Percentiles rank a stretch among this genome's conserved stretches.
Conservation (phyloP, 192 early-diverging fungal genomes). For the Gaertneriomyces sp. region DNA sequence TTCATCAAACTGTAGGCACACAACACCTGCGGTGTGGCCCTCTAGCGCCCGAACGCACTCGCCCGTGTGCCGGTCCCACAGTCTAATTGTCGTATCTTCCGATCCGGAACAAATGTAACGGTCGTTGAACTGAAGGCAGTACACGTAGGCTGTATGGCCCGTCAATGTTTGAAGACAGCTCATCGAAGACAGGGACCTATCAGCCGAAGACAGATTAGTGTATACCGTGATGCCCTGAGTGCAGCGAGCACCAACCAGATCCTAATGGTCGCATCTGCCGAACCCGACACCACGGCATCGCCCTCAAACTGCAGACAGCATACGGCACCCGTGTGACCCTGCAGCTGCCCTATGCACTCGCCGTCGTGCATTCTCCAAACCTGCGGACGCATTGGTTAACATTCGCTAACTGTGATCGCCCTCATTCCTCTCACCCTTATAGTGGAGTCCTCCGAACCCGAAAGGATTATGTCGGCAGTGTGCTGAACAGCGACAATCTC, state of each 20-base stretch:
- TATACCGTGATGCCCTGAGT: background rate
- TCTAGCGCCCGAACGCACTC: slow-evolving; percentile 20
- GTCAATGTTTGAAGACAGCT: slow-evolving; percentile 3
- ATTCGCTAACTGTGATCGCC: background rate
- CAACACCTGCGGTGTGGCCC: slow-evolving; percentile 39
- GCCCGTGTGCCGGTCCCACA: slow-evolving; percentile 30
- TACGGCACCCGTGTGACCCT: slow-evolving; percentile 40
- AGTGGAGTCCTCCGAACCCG: slow-evolving; percentile 40
- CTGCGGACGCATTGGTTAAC: slow-evolving; percentile 3
- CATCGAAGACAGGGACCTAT: background rate
- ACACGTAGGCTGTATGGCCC: slow-evolving; percentile 37
- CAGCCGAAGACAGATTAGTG: background rate
- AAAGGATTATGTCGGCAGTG: slow-evolving; percentile 26
- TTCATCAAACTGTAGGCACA: slow-evolving; percentile 43
- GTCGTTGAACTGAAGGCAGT: slow-evolving; percentile 30
- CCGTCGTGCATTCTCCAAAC: slow-evolving; percentile 38
- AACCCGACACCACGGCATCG: slow-evolving; percentile 36
- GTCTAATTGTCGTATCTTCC: slow-evolving; percentile 29
- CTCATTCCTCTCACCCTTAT: slow-evolving; percentile 32
- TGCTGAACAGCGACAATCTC: slow-evolving; percentile 37
- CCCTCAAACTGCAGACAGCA: slow-evolving; percentile 34
- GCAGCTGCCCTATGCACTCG: slow-evolving; percentile 20
- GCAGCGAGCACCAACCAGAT: slow-evolving; percentile 21
- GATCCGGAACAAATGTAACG: slow-evolving; percentile 24
- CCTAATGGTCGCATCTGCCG: slow-evolving; percentile 42